Base-by-base conservation (phyloP, 352 stramenopile genomes). In the Phytophthora vignae region DNA sequence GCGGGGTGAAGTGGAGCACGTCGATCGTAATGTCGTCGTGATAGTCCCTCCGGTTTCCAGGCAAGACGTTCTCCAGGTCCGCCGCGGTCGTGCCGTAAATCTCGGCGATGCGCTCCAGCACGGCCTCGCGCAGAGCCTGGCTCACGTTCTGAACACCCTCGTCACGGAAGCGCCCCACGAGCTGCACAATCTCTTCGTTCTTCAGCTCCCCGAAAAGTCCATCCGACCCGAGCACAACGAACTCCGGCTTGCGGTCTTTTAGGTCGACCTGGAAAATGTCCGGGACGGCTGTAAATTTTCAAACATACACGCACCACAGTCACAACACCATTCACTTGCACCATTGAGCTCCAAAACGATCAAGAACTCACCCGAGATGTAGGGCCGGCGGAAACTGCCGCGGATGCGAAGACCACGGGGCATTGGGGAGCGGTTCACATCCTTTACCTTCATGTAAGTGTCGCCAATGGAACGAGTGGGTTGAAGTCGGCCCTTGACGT, bases 11-110 rank as follows among this genome's bases (percentile, higher is more conserved):
- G 70, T 91, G 84, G 55, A 91, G 49, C 63, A 91, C 80, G 54
- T 91, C 84, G 61, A 91, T 90, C 17, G 84, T 91, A 58, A 91
- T 91, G 69, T 91, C 84, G 42, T 91, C 84, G 65, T 91, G 84
- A 68, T 90, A 91, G 61, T 89, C 83, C 53, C 84, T 74, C 11
- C 84, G 82, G 55, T 91, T 78, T 14, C 84, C 84, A 2, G 84
- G 84, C 9, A 76, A 67, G 54, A 91, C 84, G 52, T 85, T 73
- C 56, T 83, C 82, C 64, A 91, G 67, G 52, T 91, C 82, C 21
- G 60, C 50, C 2, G 63, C 58, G 29, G 69, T 85, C 10, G 86
- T 79, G 49, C 82, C 82, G 53, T 89, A 91, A 25, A 88, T 81
- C 31, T 76, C 76, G 4, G 84, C 82, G 48, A 91, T 83, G 31